These are phyloP conservation scores for Punctularia strigosozonata DNA, from an alignment of 768 basidiomycete species.

Conservation along the genomic window DNA sequence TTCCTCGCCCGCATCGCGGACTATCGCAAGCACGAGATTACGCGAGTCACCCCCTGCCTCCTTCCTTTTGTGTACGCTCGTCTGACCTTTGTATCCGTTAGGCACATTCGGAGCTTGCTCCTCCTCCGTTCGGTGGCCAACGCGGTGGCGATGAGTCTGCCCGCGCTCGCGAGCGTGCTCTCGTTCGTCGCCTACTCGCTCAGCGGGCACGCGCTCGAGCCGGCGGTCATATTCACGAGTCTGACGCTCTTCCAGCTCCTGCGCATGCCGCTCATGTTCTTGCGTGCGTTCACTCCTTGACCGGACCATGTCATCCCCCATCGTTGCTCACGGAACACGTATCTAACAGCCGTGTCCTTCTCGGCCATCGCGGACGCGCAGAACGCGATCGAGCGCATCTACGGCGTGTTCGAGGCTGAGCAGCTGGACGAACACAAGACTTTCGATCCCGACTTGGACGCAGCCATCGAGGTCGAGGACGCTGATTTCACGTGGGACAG, in stretches of 20 bases:
- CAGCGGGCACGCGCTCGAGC: conserved; percentile 53
- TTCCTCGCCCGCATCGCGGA: conserved; percentile 64
- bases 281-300: conserved; percentile 22
- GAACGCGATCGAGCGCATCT: conserved; percentile 69
- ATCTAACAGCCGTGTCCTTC: conserved; percentile 44
- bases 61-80: too few relatives aligned
- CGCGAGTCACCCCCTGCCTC: too few relatives aligned
- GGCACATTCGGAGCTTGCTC: conserved; percentile 56
- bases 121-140: conserved; percentile 55
- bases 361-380: conserved; percentile 76
- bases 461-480: conserved; percentile 53
- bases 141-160: conserved; percentile 60
- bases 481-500: conserved; percentile 86
- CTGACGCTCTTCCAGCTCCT: conserved; percentile 79
- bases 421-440: conserved; percentile 44
- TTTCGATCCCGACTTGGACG: conserved; percentile 41
- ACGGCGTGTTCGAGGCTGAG: conserved; percentile 80
- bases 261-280: conserved; percentile 70
- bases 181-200: conserved; percentile 69
- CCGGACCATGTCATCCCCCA: neutral
- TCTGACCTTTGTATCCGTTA: conserved; percentile 14
- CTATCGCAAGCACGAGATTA: conserved; percentile 63
- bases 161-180: conserved; percentile 67
- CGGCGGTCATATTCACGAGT: conserved; percentile 74
- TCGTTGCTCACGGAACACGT: neutral